Evolutionary conservation across 2,329 filamentous ascomycete genomes (phyloP), one percentile per base, ranked within the genome.

Genomic region (Xylaria sp.): DNA sequence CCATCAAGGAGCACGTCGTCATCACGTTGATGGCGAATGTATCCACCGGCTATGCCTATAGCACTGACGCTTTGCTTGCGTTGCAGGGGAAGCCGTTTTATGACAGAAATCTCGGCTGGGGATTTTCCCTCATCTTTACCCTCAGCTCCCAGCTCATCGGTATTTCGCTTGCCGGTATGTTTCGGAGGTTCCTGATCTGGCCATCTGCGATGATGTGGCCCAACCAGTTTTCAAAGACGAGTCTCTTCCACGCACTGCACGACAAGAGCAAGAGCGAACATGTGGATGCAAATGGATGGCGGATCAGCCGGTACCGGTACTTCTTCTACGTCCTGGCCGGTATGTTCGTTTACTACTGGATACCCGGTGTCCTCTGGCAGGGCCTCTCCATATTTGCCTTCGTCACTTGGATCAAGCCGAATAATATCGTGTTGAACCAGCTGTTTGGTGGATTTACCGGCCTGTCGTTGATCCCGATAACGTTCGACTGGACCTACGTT

Each of bases 91-190:
- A 74, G 63, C 73, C 75, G 0, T 77, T 74, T 18, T 75, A 75
- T 56, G 60, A 76, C 57, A 73, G 78, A 54, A 74, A 78, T 3
- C 70, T 79, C 0, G 74, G 79, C 6, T 79, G 78, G 64, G 79
- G 78, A 0, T 82, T 80, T 59, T 75, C 80, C 49, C 67, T 82
- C 1, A 69, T 82, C 0, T 71, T 82, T 53, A 76, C 74, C 2
- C 72, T 83, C 37, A 79, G 78, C 39, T 80, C 78, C 1, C 80
- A 82, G 63, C 66, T 80, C n/a, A 77, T 82, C 56, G 81, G 82
- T 0, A 81, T 82, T 49, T 78, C 79, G 2, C 69, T 83, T 34
- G 80, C 81, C 1, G 80, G 80, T 2, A 71, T 82, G 59, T 76
- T 76, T 42, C 72, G 78, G 10, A 73, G 76, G n/a, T 82, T 78